Conservation (phyloP, 495 filamentous ascomycete species). For the Penicillium goetzii region DNA sequence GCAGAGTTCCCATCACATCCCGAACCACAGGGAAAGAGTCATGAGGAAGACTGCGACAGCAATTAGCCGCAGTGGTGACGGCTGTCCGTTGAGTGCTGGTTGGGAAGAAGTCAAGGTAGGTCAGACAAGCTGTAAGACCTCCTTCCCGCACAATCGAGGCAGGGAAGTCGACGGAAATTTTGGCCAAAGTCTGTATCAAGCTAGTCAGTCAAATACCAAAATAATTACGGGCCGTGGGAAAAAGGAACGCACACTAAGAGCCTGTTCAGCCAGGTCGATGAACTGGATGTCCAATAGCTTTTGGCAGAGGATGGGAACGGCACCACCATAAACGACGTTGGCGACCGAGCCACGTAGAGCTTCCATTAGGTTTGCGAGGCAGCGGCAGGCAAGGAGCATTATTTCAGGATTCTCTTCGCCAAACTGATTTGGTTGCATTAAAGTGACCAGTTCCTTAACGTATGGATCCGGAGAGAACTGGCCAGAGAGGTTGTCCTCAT, state of each 20-base stretch:
- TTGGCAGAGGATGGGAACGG: slow-evolving; percentile 89
- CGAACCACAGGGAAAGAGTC: slow-evolving; percentile 86
- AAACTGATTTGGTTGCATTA: slow-evolving; percentile 89
- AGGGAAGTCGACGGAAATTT: slow-evolving; percentile 96
- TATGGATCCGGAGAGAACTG: slow-evolving; percentile 94
- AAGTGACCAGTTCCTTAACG: slow-evolving; percentile 87
- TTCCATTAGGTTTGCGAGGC: slow-evolving; percentile 97
- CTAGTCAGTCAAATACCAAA: neutral
- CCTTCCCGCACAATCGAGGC: slow-evolving; percentile 95
- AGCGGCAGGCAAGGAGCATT: slow-evolving; percentile 95
- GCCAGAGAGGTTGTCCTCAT: slow-evolving; percentile 94
- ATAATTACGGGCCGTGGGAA: neutral
- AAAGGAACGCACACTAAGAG: slow-evolving; percentile 69
- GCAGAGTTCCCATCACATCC: slow-evolving; percentile 93
- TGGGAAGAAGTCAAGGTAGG: slow-evolving; percentile 95
- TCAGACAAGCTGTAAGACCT: slow-evolving; percentile 89
- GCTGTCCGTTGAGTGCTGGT: slow-evolving; percentile 96
- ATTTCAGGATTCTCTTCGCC: slow-evolving; percentile 95
- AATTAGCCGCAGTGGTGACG: slow-evolving; percentile 96
- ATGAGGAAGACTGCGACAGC: slow-evolving; percentile 92
- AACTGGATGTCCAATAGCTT: slow-evolving; percentile 94
- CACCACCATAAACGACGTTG: slow-evolving; percentile 94
- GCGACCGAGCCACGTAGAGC: slow-evolving; percentile 89
- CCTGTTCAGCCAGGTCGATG: slow-evolving; percentile 97
- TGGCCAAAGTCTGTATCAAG: slow-evolving; percentile 74